These are phyloP conservation scores for Hsuehochloa calcarea DNA, from an alignment of 176 grass and related monocot species.

Conservation along the genomic window DNA sequence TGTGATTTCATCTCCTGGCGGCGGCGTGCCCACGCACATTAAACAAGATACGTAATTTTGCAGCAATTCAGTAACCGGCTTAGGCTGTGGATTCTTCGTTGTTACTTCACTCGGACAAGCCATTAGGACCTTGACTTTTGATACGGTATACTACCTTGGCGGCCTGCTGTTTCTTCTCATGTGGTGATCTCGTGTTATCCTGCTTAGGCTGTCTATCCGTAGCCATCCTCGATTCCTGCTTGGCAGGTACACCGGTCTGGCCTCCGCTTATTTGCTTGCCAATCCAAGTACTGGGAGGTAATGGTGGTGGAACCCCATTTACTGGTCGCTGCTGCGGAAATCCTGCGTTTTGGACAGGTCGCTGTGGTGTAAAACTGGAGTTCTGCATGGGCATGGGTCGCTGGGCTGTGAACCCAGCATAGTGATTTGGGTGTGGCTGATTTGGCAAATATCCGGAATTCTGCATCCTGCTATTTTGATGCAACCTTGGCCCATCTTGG, in stretches of 20 bases:
- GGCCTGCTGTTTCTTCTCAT: conserved; percentile 55
- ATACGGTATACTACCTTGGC: conserved; percentile 59
- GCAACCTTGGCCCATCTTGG: conserved; percentile 47
- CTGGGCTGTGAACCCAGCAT: conserved; percentile 36
- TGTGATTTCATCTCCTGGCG: neutral
- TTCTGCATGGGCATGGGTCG: conserved; percentile 38
- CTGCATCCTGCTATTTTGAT: conserved; percentile 42
- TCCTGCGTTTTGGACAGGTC: conserved; percentile 22
- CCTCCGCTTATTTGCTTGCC: conserved; percentile 56
- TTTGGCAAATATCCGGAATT: conserved; percentile 37
- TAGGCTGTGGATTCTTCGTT: conserved; percentile 5
- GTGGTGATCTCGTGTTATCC: conserved; percentile 40
- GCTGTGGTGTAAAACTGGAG: neutral
- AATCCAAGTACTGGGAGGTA: conserved; percentile 83
- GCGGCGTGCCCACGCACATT: neutral
- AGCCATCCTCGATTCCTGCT: conserved; percentile 34
- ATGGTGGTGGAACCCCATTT: conserved; percentile 59
- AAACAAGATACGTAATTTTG: neutral
- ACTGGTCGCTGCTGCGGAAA: conserved; percentile 30
- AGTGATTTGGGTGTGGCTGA: conserved; percentile 42
- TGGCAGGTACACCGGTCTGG: conserved; percentile 27
- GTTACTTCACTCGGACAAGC: conserved; percentile 35
- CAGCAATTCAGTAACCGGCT: neutral
- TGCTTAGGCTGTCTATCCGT: conserved; percentile 37
- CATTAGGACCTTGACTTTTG: conserved; percentile 40